Conservation (phyloP, 306 rosid species). For the Trifolium repens region DNA sequence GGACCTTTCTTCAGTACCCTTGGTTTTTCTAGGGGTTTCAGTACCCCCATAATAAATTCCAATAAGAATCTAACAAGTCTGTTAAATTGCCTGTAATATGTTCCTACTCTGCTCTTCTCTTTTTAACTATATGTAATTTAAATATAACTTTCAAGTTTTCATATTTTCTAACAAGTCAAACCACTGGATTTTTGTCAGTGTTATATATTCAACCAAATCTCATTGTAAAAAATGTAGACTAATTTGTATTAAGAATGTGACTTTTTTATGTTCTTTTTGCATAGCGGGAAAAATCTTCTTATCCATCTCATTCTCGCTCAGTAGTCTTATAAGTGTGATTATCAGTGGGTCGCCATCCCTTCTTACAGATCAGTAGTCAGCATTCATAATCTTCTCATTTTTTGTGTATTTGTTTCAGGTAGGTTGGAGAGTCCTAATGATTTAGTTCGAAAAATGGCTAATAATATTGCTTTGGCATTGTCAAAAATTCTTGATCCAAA, state of each 20-base stretch:
- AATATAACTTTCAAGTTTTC: background rate
- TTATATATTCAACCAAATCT: background rate
- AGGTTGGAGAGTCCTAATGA: conserved; percentile 90
- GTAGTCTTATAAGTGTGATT: conserved; percentile 36
- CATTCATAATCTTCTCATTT: conserved; percentile 27
- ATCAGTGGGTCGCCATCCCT: conserved; percentile 17
- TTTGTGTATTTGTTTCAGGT: conserved; percentile 66
- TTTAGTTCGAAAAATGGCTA: conserved; percentile 87
- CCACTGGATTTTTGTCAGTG: background rate
- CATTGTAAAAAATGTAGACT: conserved; percentile 13
- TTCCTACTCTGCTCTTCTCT: conserved; percentile 1
- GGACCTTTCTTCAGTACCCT: conserved; percentile 27
- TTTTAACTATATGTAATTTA: conserved; percentile 21
- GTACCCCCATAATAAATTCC: conserved; percentile 18
- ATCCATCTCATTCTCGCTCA: conserved; percentile 10
- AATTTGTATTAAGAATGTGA: conserved; percentile 25
- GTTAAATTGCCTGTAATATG: conserved; percentile 24
- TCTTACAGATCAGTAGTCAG: conserved; percentile 38
- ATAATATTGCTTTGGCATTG: conserved; percentile 76
- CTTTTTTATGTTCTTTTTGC: conserved; percentile 25
- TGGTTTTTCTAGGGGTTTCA: conserved; percentile 22
- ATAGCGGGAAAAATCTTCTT: background rate
- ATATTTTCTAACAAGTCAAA: conserved; percentile 12
- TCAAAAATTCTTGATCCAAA: conserved; percentile 92
- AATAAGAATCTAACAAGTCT: background rate